Evolutionary conservation across 345 rosid genomes (phyloP).

Genomic region (Microcos paniculata): DNA sequence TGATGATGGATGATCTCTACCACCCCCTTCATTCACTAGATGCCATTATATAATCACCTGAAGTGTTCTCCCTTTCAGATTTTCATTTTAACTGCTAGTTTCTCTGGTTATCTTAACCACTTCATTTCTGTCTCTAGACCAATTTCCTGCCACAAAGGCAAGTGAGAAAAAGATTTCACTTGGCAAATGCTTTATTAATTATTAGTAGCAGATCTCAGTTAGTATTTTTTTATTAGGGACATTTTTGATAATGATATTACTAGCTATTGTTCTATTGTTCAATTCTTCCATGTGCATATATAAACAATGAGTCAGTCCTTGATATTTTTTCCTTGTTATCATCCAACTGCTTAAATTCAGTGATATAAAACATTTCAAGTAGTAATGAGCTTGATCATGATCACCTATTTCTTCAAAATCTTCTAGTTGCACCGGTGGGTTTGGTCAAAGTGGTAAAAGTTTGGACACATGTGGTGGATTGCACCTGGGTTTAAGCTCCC

Average conservation of each 20-base stretch:
- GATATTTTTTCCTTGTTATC: too few species aligned
- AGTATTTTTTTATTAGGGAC: not conserved
- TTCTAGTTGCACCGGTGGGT: too few species aligned
- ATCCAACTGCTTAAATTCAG: too few species aligned
- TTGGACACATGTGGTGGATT: too few species aligned
- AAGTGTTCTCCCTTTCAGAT: not conserved
- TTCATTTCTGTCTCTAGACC: not conserved
- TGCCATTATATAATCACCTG: constrained; percentile 4
- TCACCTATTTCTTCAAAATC: too few species aligned
- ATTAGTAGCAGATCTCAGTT: not conserved
- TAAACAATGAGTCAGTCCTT: too few species aligned
- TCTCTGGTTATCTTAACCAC: not conserved
- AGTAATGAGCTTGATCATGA: too few species aligned
- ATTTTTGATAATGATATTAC: not conserved
- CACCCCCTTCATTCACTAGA: not conserved
- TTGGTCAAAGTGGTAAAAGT: too few species aligned
- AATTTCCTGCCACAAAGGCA: not conserved
- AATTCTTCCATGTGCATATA: not conserved
- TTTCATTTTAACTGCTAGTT: not conserved
- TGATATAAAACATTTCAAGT: too few species aligned
- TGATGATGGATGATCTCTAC: not conserved
- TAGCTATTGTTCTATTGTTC: not conserved
- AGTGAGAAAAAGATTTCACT: not conserved
- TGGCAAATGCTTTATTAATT: not conserved
- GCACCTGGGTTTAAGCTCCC: too few species aligned